Evolutionary conservation across 164 flowering plant species (phyloP), one percentile per base, ranked within the genome.

Genomic region (grape (Vitis vinifera)): DNA sequence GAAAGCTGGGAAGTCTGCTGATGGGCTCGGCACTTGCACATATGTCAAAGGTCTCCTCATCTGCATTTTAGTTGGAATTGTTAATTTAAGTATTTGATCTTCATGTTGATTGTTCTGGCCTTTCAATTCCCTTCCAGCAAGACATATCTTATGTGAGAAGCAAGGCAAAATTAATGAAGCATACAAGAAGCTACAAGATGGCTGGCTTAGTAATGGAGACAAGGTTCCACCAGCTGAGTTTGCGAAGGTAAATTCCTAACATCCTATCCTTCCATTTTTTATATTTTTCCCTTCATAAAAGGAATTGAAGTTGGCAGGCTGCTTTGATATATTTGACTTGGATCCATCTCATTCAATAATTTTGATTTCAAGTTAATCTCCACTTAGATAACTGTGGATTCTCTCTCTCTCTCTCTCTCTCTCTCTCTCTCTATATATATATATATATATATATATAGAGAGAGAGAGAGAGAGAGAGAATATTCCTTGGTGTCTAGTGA

Each of bases 141-240:
- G 99, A 81, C 99, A 95, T 80, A 74, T 95, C 51, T 79, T 95
- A 71, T 93, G 98, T 78, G 99, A 95, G 85, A 93, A 95, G 81
- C 99, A 95, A 80, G 98, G 98, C 17, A 95, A 93, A 75, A 95
- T 95, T 68, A 93, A 95, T 85, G 99, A 95, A 77, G 99, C 98
- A 53, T 95, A 95, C 84, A 91, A 93, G 85, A 95, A 93, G 79
- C 81, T 91, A 61, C 86, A 91, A 70, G 98, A 95, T 71, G 98
- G 99, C 60, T 95, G 98, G 99, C 89, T 95, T 52, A 73, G 79
- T 79, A 89, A 87, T 71, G 99, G 97, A 30, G 99, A 95, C 68
- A 95, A 95, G 79, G 99, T 95, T 73, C 98, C 99, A 57, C 97
- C 98, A 30, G 92, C 99, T 55, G 99, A 95, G 78, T 95, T 95